phyloP scores from a whole-genome alignment of 306 rosid species.

The Morella rubra region DNA sequence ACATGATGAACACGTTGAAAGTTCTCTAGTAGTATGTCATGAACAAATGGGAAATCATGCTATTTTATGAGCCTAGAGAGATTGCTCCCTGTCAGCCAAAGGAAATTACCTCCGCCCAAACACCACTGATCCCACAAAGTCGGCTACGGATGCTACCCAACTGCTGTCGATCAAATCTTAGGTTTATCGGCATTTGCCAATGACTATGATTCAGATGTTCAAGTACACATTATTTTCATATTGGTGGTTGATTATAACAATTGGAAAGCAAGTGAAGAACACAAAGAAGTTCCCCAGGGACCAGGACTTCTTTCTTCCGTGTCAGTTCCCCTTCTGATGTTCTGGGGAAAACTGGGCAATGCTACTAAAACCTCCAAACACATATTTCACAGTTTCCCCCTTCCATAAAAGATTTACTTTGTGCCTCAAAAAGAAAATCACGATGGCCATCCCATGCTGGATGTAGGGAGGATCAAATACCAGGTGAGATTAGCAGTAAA shows the following conservation, averaged over 20 bases:
- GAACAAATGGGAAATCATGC: constrained; percentile 1
- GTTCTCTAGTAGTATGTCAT: neutral
- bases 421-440: neutral
- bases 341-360: neutral
- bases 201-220: neutral
- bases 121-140: no score
- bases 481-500: neutral
- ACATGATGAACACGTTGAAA: neutral
- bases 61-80: neutral
- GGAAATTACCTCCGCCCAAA: no score
- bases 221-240: neutral
- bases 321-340: neutral
- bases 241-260: neutral
- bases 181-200: neutral
- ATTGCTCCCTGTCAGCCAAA: neutral
- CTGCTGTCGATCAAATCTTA: neutral
- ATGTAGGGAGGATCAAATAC: neutral
- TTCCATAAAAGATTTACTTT: neutral
- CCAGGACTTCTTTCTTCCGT: neutral
- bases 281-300: neutral
- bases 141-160: neutral
- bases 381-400: neutral
- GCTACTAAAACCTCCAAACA: neutral
- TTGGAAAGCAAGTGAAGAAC: neutral
- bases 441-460: neutral